Base-by-base conservation (phyloP, 257 asterid genomes). In the Gentiana macrophylla region DNA sequence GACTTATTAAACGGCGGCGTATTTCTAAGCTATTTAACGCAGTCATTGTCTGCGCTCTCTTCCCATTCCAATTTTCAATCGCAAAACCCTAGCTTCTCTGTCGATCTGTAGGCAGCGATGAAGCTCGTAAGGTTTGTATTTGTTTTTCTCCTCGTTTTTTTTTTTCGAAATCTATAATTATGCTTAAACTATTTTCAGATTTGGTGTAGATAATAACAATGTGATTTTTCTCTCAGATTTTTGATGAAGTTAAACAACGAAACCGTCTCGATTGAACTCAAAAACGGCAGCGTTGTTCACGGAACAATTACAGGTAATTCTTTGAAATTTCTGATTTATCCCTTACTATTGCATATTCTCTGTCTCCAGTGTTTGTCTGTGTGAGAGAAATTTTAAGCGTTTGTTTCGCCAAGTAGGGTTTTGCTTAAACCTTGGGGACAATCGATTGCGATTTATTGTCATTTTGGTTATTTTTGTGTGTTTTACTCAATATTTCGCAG, bases 171-270 rank as follows among this genome's bases (percentile, higher is more conserved):
- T 24, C 6, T 5, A 37, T 6, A 52, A 6, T 52, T 52, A 10
- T 7, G 36, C 11, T 11, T 12, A 11, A 3, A 15, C 2, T 52
- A n/a, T 32, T 52, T 8, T 12, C 2, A 52, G 10, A 15, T 11
- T 4, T 12, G 4, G 10, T 9, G 13, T 8, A 52, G 5, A 10
- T 1, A 15, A 32, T 24, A 2, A 24, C 24, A 43, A 24, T 10
- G 10, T 41, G 46, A 41, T 41, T 46, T 57, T 36, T 44, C 12
- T 10, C 3, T 35, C 62, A 77, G 83, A 62, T 77, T 77, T 52
- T 62, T 77, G 78, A 77, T 77, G 83, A 77, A 77, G 50, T 55
- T 77, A 71, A 77, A 74, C 77, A 73, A 73, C 37, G 83, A 77
- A 61, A 77, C 83, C 8, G 83, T 77, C 36, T 73, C 80, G 5